phyloP scores from a whole-genome alignment of 1,284 basidiomycete genomes.

The Boletus semigastroideus region DNA sequence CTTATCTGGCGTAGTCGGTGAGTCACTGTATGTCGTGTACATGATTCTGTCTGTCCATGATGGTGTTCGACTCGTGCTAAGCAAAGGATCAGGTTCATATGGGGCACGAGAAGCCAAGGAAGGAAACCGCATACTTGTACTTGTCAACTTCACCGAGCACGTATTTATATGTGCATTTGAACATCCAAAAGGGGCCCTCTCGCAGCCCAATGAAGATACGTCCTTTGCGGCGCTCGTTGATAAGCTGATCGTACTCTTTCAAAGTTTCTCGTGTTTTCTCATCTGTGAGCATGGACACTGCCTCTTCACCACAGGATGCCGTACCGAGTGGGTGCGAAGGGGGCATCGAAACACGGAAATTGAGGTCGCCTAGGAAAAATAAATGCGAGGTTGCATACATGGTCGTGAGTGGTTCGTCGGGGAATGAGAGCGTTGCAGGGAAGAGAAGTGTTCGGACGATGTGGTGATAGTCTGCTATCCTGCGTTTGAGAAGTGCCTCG shows the following conservation, averaged over 20 bases:
- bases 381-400: conserved; percentile 82
- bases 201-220: conserved; percentile 69
- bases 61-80: conserved; percentile 73
- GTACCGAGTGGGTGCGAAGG: conserved; percentile 44
- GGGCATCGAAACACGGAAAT: conserved; percentile 77
- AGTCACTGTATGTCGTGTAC: conserved; percentile 79
- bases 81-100: conserved; percentile 1
- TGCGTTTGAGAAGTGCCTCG: conserved; percentile 65
- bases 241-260: conserved; percentile 78
- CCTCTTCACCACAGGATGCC: conserved; percentile 36
- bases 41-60: conserved; percentile 96
- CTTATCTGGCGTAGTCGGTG: conserved; percentile 47
- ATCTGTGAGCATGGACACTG: conserved; percentile 41
- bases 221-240: conserved; percentile 60
- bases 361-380: conserved; percentile 88
- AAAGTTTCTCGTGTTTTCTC: conserved; percentile 62
- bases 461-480: conserved; percentile 80
- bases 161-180: conserved; percentile 91
- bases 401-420: conserved; percentile 48
- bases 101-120: conserved; percentile 1
- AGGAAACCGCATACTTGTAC: conserved; percentile 56
- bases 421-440: conserved; percentile 47
- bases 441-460: conserved; percentile 88
- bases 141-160: conserved; percentile 74
- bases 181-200: conserved; percentile 83